A percentile compares a stretch with the other conserved stretches of the same genome.
Conservation (phyloP, 2,329 filamentous ascomycete genomes). For the Remersonia thermophila region DNA sequence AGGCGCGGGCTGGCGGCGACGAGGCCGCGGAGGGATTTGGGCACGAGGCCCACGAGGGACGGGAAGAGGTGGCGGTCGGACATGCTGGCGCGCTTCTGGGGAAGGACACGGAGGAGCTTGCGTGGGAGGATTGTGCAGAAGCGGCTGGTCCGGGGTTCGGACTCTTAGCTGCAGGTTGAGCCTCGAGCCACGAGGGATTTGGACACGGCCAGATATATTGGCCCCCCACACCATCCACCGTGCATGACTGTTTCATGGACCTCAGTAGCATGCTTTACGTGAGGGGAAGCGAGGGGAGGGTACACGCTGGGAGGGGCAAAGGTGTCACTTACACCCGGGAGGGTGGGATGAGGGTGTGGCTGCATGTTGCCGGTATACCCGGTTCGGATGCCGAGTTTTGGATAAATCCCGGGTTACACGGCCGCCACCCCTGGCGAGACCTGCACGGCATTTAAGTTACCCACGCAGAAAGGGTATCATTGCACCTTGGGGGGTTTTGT, state of each 20-base stretch:
- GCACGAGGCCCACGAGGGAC: constrained; percentile 40
- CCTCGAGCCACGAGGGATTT: no score
- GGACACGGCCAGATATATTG: no score
- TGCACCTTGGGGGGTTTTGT: no score
- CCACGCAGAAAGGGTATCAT: no score
- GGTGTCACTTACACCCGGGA: background rate
- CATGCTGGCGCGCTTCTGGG: no score
- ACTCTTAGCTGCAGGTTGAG: background rate
- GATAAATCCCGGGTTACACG: constrained; percentile 14
- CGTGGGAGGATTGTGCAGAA: no score
- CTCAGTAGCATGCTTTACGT: no score
- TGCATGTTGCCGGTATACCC: constrained; percentile 12
- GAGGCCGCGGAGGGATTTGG: constrained; percentile 38
- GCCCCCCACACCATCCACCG: no score
- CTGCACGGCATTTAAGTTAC: constrained; percentile 7
- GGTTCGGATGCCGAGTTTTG: constrained; percentile 14
- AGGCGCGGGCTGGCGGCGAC: constrained; percentile 42
- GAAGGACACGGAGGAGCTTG: no score
- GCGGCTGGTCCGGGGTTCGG: no score
- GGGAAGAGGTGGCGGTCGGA: constrained; percentile 41
- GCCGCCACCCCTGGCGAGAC: background rate
- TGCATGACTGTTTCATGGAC: no score
- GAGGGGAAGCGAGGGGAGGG: background rate
- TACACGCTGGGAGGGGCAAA: background rate
- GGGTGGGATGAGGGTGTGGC: no score